Evolutionary conservation across 2,329 filamentous ascomycete species (phyloP), one percentile per base, ranked within the genome.

Genomic region (Colletotrichum camelliae): DNA sequence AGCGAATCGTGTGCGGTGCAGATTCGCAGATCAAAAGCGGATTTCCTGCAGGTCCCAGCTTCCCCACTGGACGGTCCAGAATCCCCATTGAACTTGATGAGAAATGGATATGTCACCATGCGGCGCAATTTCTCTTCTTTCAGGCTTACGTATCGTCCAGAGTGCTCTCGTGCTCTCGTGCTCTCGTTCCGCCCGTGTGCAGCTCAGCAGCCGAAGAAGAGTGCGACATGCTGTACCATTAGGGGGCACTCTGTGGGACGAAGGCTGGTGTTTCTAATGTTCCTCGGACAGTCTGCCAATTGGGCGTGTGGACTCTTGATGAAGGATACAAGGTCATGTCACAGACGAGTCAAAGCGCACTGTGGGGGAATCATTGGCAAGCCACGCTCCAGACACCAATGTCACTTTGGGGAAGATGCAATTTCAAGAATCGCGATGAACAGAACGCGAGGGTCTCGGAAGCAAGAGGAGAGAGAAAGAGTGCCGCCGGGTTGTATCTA

Each of bases 21-120:
- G 43, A 33, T 65, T n/a, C 24, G 74, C 65, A 76, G 74, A 76
- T 76, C 74, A 76, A 76, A 76, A 76, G 74, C 74, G 74, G 70
- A 76, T 37, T 74, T 65, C n/a, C 27, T 74, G 43, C 48, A 31
- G 64, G n/a, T 61, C 60, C 64, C 68, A 66, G 58, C 64, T 64
- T 64, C 74, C 52, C 74, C 74, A 76, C 74, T 60, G 55, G 21
- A 57, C 16, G 57, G 57, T 57, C 69, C 13, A 52, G 62, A 55
- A 62, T 62, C 16, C 27, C 65, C 62, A 29, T 48, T 67, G 31
- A 35, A 18, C 33, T 48, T 21, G 43, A 31, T 55, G 55, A 68
- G 48, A 27, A 58, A 74, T 18, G 48, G 21, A 60, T 27, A 21
- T 31, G 61, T 72, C 61, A 58, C 70, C 24, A 29, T 39, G 27